Conservation (phyloP, 1,139 yeast genomes). For the Saccharomyces hybrid region DNA sequence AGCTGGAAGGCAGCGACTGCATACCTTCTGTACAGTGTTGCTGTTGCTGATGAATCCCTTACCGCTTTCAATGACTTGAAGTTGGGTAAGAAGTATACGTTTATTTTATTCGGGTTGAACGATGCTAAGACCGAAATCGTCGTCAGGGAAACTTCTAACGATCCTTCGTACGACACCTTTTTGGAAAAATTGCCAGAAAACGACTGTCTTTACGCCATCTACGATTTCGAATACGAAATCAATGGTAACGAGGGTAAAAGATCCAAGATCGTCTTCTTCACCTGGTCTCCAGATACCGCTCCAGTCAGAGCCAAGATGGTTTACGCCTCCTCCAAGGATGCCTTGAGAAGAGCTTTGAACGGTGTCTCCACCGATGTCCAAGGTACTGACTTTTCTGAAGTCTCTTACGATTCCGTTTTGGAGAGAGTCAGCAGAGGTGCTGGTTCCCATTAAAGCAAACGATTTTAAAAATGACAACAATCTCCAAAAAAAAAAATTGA, state of each 20-base stretch:
- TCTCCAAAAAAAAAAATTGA: background rate
- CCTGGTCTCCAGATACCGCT: constrained; percentile 98
- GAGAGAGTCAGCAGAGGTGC: constrained; percentile 85
- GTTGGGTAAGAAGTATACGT: constrained; percentile 86
- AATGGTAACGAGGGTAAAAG: constrained; percentile 91
- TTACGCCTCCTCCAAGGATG: constrained; percentile 95
- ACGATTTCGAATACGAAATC: constrained; percentile 91
- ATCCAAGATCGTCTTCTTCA: constrained; percentile 84
- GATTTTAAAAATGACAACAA: background rate
- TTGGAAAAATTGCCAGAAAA: constrained; percentile 85
- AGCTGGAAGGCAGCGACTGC: background rate
- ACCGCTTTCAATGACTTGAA: constrained; percentile 91
- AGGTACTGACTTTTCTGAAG: constrained; percentile 97
- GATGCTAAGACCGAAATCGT: constrained; percentile 83
- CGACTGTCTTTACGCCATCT: constrained; percentile 93
- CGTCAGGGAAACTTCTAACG: constrained; percentile 76
- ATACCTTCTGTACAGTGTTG: constrained; percentile 48
- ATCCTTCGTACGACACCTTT: constrained; percentile 71
- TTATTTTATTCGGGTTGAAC: constrained; percentile 70
- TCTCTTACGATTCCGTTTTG: constrained; percentile 84
- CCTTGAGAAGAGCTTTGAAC: constrained; percentile 91
- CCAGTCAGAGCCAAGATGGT: constrained; percentile 93
- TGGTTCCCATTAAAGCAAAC: constrained; percentile 42
- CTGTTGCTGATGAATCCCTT: constrained; percentile 91
- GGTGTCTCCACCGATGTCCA: constrained; percentile 92